A percentile compares a stretch with the other conserved stretches of the same genome.
Conservation (phyloP, 2,329 filamentous ascomycete species). For the Neopestalotiopsis rosae region DNA sequence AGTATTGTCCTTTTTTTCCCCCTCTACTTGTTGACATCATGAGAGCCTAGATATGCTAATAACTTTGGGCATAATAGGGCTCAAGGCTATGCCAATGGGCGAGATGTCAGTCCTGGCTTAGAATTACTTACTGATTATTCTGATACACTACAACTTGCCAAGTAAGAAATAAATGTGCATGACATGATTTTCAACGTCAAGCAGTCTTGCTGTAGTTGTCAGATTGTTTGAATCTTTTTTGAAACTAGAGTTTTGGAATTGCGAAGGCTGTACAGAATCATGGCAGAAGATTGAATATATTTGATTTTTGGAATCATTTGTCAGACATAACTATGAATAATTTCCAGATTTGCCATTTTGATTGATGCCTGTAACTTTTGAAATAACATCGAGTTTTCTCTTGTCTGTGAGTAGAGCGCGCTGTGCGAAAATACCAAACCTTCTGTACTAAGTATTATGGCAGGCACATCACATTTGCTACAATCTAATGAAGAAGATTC, state of each 20-base stretch:
- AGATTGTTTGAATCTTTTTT: background rate
- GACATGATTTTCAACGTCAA: background rate
- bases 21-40: background rate
- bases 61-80: conserved; percentile 23
- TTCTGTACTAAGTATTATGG: no score
- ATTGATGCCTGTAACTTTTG: background rate
- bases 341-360: background rate
- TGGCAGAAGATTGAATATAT: background rate
- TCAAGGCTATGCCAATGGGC: conserved; percentile 36
- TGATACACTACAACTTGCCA: background rate
- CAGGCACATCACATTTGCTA: no score
- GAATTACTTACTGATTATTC: background rate
- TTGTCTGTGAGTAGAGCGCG: no score
- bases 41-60: background rate
- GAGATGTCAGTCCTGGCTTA: conserved; percentile 38
- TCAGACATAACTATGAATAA: background rate
- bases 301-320: background rate
- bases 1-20: conserved; percentile 27
- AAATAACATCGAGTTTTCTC: no score
- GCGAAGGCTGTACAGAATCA: background rate
- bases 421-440: no score
- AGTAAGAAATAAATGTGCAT: background rate
- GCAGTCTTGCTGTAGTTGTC: background rate
- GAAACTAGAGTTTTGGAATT: background rate
- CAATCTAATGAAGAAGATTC: no score